Evolutionary conservation across 805 yeast species (phyloP), one percentile per base, ranked within the genome.

Genomic region (Nakazawaea populi): DNA sequence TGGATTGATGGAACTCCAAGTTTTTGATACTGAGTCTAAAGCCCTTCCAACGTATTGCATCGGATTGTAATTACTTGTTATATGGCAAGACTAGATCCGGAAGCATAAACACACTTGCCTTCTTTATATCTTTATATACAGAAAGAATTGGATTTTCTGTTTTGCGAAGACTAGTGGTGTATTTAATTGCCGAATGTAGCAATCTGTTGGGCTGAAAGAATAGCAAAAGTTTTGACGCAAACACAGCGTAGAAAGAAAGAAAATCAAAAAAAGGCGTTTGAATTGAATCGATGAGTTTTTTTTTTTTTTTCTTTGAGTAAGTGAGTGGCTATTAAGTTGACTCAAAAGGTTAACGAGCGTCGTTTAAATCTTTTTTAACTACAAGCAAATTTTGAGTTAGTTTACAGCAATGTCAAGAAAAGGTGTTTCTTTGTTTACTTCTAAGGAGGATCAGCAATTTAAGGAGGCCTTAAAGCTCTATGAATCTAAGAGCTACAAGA

Each of bases 41-140:
- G 96, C 97, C 63, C 96, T 79, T 14, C 96, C 97, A 56, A 92
- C 94, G 83, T 90, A 92, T 69, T 92, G 98, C 98, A 92, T 92
- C 11, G 8, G 35, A 32, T 9, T 32, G 35, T 32, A 18, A 18
- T 18, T 18, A 18, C 24, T 18, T 18, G 2, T 18, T 18, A 18
- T 18, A 18, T 18, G 24, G 24, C 24, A 18, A 18, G 24, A 18
- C 24, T 18, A 18, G 24, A 18, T 18, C 24, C 24, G 24, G 24
- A 18, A 18, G 24, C 24, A 18, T 3, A 18, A 18, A 18, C 24
- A 18, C 24, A 18, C 24, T 18, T 18, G 24, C 24, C 24, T 18
- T 18, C 24, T 18, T 18, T 18, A 18, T 18, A 18, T 18, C 35
- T 32, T 32, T 11, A 32, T 32, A 32, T 32, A 32, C 11, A 32